These are phyloP conservation scores for Hymenoscyphus fructigenus DNA, from an alignment of 2,329 filamentous ascomycete genomes.

Conservation along the genomic window DNA sequence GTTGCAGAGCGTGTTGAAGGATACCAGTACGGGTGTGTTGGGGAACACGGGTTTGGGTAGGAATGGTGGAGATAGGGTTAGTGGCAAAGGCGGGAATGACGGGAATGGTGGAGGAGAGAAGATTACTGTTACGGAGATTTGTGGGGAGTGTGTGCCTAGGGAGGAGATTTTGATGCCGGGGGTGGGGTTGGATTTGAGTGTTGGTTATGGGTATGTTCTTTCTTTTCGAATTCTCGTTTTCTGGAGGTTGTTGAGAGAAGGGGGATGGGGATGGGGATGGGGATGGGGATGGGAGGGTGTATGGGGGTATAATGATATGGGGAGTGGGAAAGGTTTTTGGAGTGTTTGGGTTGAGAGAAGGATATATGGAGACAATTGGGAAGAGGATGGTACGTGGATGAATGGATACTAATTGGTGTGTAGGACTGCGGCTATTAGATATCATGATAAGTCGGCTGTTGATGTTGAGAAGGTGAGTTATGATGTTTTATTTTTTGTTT, in stretches of 20 bases:
- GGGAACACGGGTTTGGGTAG: no score
- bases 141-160: constrained; percentile 16
- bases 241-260: not conserved
- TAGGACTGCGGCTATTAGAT: constrained; percentile 19
- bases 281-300: not conserved
- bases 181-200: constrained; percentile 18
- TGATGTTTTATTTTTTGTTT: not conserved
- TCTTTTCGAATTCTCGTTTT: not conserved
- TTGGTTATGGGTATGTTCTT: constrained; percentile 19
- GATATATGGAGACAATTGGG: not conserved
- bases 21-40: no score
- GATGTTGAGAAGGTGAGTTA: constrained; percentile 15
- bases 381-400: no score
- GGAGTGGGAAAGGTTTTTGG: no score
- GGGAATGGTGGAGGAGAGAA: not conserved
- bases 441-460: constrained; percentile 15
- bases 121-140: not conserved
- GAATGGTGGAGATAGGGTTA: no score
- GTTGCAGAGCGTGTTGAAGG: no score
- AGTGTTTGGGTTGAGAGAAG: not conserved
- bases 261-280: not conserved
- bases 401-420: not conserved
- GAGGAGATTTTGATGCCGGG: constrained; percentile 14
- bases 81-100: no score
- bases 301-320: no score